phyloP scores from a whole-genome alignment of 345 rosid species.

The Gossypium herbaceum region DNA sequence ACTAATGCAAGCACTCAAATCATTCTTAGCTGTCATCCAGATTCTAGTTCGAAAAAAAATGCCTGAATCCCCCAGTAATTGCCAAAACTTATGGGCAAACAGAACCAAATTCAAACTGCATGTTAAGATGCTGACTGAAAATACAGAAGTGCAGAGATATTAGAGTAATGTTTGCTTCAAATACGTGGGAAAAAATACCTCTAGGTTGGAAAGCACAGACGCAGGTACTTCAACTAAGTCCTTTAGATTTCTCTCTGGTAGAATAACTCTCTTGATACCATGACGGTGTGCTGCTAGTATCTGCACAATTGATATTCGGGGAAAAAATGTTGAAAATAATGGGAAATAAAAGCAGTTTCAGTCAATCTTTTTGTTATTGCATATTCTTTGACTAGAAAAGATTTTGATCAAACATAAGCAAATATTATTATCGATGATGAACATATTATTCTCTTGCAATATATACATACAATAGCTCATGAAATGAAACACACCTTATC shows the following conservation, averaged over 20 bases:
- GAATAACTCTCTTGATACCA: constrained; percentile 91
- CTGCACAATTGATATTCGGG: constrained; percentile 38
- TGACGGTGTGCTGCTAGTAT: constrained; percentile 90
- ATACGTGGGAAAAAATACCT: constrained; percentile 42
- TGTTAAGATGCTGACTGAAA: not conserved
- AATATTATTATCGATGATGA: not conserved
- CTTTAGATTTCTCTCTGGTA: constrained; percentile 90
- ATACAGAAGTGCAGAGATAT: not conserved
- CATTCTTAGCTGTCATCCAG: not conserved
- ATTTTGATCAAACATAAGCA: not conserved
- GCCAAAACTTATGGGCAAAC: not conserved
- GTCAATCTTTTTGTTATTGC: not conserved
- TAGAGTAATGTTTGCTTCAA: not conserved
- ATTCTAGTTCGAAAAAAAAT: not conserved
- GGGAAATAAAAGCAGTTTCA: not conserved
- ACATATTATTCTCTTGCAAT: not conserved
- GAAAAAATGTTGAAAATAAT: not conserved
- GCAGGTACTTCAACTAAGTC: constrained; percentile 95
- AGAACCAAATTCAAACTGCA: not conserved
- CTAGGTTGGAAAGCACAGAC: constrained; percentile 70
- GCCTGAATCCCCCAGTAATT: not conserved
- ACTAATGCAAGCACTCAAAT: not conserved
- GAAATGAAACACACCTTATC: constrained; percentile 58
- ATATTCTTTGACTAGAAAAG: not conserved
- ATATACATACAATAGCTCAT: not conserved